Conservation (phyloP, 2,329 filamentous ascomycete genomes). For the Biscogniauxia sp. region DNA sequence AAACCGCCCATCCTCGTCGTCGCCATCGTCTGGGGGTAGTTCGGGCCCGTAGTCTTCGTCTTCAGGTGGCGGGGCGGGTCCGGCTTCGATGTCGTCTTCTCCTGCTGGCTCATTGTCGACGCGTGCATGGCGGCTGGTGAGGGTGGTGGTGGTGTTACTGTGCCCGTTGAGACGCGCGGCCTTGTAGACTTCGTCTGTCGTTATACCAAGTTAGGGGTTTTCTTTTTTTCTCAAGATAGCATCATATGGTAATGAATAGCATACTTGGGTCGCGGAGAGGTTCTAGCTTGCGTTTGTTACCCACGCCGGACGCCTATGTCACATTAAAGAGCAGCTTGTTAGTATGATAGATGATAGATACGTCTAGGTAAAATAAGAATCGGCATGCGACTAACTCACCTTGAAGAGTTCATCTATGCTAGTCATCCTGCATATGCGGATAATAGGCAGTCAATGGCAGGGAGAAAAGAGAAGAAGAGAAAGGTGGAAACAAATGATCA, state of each 20-base stretch:
- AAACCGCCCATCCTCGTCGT: conserved; percentile 92
- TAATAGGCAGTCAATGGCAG: neutral
- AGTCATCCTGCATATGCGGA: conserved; percentile 42
- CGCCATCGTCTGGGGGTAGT: conserved; percentile 37
- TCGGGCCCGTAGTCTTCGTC: conserved; percentile 32
- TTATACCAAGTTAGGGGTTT: neutral
- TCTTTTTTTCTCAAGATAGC: no score
- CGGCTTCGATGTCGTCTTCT: conserved; percentile 46
- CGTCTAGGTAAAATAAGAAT: no score
- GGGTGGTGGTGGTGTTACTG: conserved; percentile 13
- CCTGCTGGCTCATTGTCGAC: conserved; percentile 42
- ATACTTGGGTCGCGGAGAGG: conserved; percentile 60
- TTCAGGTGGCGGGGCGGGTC: conserved; percentile 50
- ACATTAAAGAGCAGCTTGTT: no score
- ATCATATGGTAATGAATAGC: conserved; percentile 24
- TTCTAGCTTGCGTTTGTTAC: conserved; percentile 64
- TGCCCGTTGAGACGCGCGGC: conserved; percentile 51
- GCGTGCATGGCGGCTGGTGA: conserved; percentile 41
- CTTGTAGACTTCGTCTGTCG: conserved; percentile 61
- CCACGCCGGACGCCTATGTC: conserved; percentile 35
- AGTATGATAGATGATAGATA: conserved; percentile 7
- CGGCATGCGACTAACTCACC: conserved; percentile 30
- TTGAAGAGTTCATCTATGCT: conserved; percentile 61
- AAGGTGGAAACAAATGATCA: no score
- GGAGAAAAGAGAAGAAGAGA: no score